These are phyloP conservation scores for Cinnamomum chago DNA, from an alignment of 164 flowering plant genomes.

Conservation along the genomic window DNA sequence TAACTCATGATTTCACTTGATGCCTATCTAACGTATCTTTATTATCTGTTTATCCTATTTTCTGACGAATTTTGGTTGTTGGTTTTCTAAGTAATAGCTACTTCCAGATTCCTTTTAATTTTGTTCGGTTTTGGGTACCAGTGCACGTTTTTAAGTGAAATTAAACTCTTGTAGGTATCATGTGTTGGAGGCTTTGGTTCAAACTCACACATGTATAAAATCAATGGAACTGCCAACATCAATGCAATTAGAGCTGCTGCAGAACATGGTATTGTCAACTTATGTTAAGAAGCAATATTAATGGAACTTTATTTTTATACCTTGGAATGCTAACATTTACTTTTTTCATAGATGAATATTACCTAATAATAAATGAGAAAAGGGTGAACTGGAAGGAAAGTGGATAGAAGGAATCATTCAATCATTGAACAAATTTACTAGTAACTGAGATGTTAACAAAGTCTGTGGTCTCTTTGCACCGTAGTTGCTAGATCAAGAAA, in stretches of 20 bases:
- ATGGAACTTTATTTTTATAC: background rate
- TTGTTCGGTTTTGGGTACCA: background rate
- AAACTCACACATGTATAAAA: constrained; percentile 80
- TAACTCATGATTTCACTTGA: background rate
- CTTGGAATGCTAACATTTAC: background rate
- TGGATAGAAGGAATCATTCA: background rate
- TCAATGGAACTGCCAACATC: constrained; percentile 96
- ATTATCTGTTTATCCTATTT: background rate
- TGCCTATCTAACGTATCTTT: background rate
- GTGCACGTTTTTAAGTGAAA: background rate
- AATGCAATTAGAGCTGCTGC: constrained; percentile 95
- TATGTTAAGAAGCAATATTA: background rate
- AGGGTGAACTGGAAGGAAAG: background rate
- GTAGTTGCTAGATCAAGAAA: background rate
- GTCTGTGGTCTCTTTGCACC: background rate
- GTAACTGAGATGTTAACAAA: background rate
- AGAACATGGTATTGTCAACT: constrained; percentile 56
- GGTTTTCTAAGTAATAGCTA: background rate
- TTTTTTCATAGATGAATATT: too few relatives aligned
- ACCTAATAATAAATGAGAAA: background rate
- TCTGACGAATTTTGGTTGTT: background rate
- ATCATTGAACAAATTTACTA: too few relatives aligned
- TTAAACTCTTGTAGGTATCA: constrained; percentile 51
- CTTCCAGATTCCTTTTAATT: background rate
- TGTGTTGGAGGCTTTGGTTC: constrained; percentile 99